Percentiles rank a stretch among this genome's conserved stretches.
These are phyloP conservation scores for Tolypocladium amazonense DNA, from an alignment of 2,329 filamentous ascomycete species.

Conservation along the genomic window DNA sequence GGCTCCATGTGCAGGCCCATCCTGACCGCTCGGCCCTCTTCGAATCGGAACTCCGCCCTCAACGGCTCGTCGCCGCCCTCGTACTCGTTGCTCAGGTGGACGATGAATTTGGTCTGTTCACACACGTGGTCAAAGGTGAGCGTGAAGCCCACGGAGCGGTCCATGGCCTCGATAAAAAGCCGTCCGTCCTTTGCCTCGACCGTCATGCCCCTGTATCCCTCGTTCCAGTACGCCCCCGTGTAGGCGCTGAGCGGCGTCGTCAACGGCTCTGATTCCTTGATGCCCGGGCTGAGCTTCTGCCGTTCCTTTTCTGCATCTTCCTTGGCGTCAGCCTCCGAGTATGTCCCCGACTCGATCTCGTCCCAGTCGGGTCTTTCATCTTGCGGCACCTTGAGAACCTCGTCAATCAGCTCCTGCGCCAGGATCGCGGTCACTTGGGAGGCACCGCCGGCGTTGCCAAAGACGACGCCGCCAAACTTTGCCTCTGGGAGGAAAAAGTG, in stretches of 20 bases:
- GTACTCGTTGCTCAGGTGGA: not conserved
- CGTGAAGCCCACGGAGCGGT: constrained; percentile 16
- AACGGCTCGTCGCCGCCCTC: not conserved
- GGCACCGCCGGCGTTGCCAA: constrained; percentile 12
- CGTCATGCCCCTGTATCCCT: constrained; percentile 13
- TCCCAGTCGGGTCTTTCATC: not conserved
- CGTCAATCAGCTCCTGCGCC: constrained; percentile 10
- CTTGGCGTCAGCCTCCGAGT: not conserved
- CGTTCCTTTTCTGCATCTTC: not conserved
- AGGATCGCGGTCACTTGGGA: constrained; percentile 8
- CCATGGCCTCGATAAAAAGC: constrained; percentile 15
- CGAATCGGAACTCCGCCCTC: constrained; percentile 2
- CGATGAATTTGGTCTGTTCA: constrained; percentile 7
- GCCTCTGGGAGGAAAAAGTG: constrained; percentile 16
- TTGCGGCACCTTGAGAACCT: constrained; percentile 1
- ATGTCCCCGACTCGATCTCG: not conserved
- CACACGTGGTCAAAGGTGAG: constrained; percentile 9
- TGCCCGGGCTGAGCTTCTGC: constrained; percentile 3
- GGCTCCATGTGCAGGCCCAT: constrained; percentile 2
- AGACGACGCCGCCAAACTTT: constrained; percentile 13
- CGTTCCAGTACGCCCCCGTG: constrained; percentile 12
- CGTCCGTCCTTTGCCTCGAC: constrained; percentile 8
- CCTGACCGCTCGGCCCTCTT: not conserved
- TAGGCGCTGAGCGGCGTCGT: constrained; percentile 7
- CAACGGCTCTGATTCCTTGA: not conserved